Evolutionary conservation across 2,329 filamentous ascomycete species (phyloP), one percentile per base, ranked within the genome.

Genomic region (Trichoderma asperellum): DNA sequence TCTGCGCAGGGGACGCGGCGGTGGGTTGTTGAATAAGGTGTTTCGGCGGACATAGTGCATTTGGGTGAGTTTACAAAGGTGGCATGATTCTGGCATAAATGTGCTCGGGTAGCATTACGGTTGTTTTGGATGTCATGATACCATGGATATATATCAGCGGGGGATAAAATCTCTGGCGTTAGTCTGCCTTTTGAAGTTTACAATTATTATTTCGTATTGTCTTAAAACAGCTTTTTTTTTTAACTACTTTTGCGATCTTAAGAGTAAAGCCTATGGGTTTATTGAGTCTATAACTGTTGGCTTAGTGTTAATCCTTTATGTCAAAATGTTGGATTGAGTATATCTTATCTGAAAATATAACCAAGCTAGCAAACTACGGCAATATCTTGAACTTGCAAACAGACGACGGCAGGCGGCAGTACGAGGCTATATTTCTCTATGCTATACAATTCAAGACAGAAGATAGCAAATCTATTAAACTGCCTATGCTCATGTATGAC

Each of bases 21-120:
- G 75, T 18, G 75, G 76, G 27, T 70, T 81, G 61, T 73, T 81
- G 24, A 79, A 76, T 52, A 81, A 80, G 74, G 77, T 81, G 71
- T 79, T 81, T 56, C 74, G 79, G 62, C 75, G 77, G 66, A 70
- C 71, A 69, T 76, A 55, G 57, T 18, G 24, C 2, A 18, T 53
- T 7, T 32, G 35, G 16, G n/a, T 21, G 40, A 53, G 29, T 62
- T 29, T 49, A 27, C 27, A 35, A 60, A 37, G 53, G 52, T 37
- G 4, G 16, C 11, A 40, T 32, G 56, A 52, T 35, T 47, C 8
- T 56, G 34, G 57, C 56, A 68, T 68, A 55, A 10, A 68, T 8
- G 66, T 43, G 49, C 47, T 68, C 34, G 16, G 57, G 57, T 32
- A 61, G 49, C 57, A 49, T 29, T 53, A 40, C 32, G 24, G 57